These are phyloP conservation scores for Sarocladium brachiariae DNA, from an alignment of 2,329 filamentous ascomycete species.

Conservation along the genomic window DNA sequence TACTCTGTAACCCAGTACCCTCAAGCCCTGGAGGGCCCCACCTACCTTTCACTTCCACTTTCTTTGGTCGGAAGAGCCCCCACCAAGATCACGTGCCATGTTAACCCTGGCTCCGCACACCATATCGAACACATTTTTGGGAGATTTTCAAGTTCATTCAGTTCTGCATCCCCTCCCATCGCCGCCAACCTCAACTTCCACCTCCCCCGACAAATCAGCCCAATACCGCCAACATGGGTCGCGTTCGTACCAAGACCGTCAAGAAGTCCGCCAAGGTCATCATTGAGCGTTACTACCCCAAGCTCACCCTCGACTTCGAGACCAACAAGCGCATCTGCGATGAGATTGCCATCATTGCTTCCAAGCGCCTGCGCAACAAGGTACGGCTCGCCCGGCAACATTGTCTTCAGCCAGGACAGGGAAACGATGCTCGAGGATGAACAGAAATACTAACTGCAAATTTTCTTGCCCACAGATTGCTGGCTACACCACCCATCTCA, in stretches of 20 bases:
- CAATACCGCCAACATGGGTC: slow-evolving; percentile 59
- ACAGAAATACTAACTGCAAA: not conserved
- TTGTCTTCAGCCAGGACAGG: not conserved
- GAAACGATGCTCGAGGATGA: not conserved
- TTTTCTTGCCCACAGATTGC: slow-evolving; percentile 60
- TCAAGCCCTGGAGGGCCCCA: too few species aligned
- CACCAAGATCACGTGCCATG: slow-evolving; percentile 19
- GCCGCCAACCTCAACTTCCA: slow-evolving; percentile 12
- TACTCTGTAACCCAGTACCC: too few species aligned
- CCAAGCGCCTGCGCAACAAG: slow-evolving; percentile 99
- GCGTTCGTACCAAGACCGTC: slow-evolving; percentile 63
- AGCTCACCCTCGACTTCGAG: slow-evolving; percentile 99
- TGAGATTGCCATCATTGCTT: slow-evolving; percentile 99
- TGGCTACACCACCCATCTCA: slow-evolving; percentile 96
- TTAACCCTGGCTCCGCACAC: not conserved
- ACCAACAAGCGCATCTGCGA: slow-evolving; percentile 99
- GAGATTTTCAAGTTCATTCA: slow-evolving; percentile 5
- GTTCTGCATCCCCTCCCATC: slow-evolving; percentile 9
- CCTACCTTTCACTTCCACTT: too few species aligned
- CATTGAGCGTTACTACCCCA: slow-evolving; percentile 97
- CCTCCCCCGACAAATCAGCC: slow-evolving; percentile 21
- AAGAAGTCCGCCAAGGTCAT: slow-evolving; percentile 95
- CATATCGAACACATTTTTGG: slow-evolving; percentile 7
- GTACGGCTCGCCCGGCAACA: slow-evolving; percentile 35
- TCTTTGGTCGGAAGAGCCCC: too few species aligned